Evolutionary conservation across 169 alveolate species (phyloP).

Genomic region (Cyclospora cayetanensis): DNA sequence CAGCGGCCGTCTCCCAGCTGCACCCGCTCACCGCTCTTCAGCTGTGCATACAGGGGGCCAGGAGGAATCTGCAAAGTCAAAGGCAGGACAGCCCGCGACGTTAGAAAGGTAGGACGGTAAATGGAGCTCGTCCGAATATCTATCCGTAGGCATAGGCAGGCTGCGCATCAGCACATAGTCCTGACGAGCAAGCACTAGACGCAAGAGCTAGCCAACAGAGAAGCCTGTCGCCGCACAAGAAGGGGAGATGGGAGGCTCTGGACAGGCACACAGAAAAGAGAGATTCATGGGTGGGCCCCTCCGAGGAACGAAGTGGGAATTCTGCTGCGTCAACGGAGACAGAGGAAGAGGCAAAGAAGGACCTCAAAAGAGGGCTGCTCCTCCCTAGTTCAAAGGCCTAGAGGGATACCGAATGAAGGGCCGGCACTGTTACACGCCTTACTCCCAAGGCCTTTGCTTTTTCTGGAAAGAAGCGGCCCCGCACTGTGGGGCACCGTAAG

Average conservation of each 20-base stretch:
- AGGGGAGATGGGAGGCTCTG: not conserved
- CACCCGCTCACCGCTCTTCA: constrained; percentile 86
- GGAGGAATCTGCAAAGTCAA: constrained; percentile 81
- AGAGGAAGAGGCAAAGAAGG: constrained; percentile 10
- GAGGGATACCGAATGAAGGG: not conserved
- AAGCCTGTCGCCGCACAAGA: not conserved
- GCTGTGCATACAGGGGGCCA: constrained; percentile 87
- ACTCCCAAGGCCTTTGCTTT: constrained; percentile 82
- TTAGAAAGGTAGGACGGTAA: too few species aligned
- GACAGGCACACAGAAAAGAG: not conserved
- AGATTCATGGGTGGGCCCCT: not conserved
- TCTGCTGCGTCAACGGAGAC: not conserved
- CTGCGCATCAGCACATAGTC: too few species aligned
- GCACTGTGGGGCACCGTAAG: constrained; percentile 78
- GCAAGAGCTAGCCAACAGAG: not conserved
- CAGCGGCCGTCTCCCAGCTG: constrained; percentile 80
- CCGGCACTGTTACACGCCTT: not conserved
- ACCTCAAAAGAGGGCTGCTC: not conserved
- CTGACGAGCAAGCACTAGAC: not conserved
- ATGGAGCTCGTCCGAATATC: too few species aligned
- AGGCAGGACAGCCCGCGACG: too few species aligned
- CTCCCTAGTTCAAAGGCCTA: not conserved
- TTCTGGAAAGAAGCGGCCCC: constrained; percentile 80
- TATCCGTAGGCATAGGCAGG: too few species aligned
- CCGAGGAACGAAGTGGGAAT: not conserved